Percentiles rank a stretch among this genome's conserved stretches.
These are phyloP conservation scores for Aspergillus sp. DNA, from an alignment of 2,329 filamentous ascomycete genomes.

Conservation along the genomic window DNA sequence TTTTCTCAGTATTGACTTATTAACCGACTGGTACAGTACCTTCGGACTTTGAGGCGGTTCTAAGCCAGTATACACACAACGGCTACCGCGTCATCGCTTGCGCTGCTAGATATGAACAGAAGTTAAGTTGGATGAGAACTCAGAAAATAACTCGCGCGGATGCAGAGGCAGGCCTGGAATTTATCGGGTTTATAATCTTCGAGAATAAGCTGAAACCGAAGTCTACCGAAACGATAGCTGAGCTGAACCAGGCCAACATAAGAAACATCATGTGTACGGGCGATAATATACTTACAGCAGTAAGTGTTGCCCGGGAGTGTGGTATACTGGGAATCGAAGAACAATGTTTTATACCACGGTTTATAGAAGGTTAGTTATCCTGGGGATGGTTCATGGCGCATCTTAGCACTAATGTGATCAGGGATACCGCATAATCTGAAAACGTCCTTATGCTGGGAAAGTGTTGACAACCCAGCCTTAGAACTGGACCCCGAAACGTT, in stretches of 20 bases:
- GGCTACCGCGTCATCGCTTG: conserved; percentile 96
- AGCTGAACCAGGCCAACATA: conserved; percentile 80
- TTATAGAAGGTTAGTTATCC: conserved; percentile 60
- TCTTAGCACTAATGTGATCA: conserved; percentile 26
- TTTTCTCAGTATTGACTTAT: conserved; percentile 22
- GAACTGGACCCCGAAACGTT: conserved; percentile 77
- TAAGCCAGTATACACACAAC: conserved; percentile 89
- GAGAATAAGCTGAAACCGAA: conserved; percentile 96
- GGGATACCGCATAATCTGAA: conserved; percentile 72
- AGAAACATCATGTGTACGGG: conserved; percentile 94
- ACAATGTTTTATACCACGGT: conserved; percentile 91
- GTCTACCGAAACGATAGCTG: conserved; percentile 76
- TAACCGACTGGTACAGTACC: conserved; percentile 58
- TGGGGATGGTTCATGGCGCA: neutral
- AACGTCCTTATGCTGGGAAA: conserved; percentile 82
- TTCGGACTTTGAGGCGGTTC: conserved; percentile 81
- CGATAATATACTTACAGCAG: conserved; percentile 95
- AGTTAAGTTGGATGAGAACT: conserved; percentile 88
- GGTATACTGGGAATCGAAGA: conserved; percentile 75
- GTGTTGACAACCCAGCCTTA: conserved; percentile 81
- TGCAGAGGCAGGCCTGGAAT: conserved; percentile 79
- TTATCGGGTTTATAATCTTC: conserved; percentile 95
- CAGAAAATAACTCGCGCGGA: conserved; percentile 90
- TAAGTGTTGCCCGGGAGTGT: conserved; percentile 92
- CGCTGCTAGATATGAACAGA: conserved; percentile 82